Base-by-base conservation (phyloP, 2,329 filamentous ascomycete species). In the Mariannaea sp. region DNA sequence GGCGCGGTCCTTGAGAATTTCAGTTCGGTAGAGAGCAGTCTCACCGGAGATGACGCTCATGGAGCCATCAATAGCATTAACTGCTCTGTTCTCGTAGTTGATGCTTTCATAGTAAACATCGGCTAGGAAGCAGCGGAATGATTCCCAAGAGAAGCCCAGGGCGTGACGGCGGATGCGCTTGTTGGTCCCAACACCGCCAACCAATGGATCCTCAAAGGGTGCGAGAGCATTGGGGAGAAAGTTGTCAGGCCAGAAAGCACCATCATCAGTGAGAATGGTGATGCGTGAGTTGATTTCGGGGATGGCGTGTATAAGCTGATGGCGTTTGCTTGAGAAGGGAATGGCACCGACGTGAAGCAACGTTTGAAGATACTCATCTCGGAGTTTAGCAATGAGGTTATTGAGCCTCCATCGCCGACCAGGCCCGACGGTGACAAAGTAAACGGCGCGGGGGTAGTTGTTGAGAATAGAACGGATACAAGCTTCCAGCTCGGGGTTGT, bases 291-390 rank as follows among this genome's bases (percentile, higher is more conserved):
- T 9, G 24, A 57, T 16, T 1, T 10, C 16, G 2, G 10, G 27
- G 8, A 62, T 17, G 5, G 57, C 61, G 7, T 59, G 59, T 3
- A 29, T 32, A 8, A 64, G 55, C 40, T 64, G 57, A 0, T 44
- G 51, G 9, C 61, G 59, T 7, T 56, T 62, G 38, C 56, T 62
- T 20, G 30, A 38, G 10, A 35, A 42, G 7, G 42, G 38, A 4
- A 62, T 48, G 2, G 59, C 44, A n/a, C 61, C 61, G 7, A 64
- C 26, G n/a, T 56, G 48, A 7, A 64, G 50, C 17, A 44, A 27
- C 0, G 56, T 58, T 5, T n/a, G 6, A 3, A 17, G 39, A 13
- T 29, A 62, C 8, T 26, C 16, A 6, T 5, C 4, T 9, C 44
- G 17, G 1, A 64, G 17, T 1, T 8, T 7, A 1, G 3, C 10